Evolutionary conservation across 768 basidiomycete genomes (phyloP).

Genomic region (Psilocybe azurescens): DNA sequence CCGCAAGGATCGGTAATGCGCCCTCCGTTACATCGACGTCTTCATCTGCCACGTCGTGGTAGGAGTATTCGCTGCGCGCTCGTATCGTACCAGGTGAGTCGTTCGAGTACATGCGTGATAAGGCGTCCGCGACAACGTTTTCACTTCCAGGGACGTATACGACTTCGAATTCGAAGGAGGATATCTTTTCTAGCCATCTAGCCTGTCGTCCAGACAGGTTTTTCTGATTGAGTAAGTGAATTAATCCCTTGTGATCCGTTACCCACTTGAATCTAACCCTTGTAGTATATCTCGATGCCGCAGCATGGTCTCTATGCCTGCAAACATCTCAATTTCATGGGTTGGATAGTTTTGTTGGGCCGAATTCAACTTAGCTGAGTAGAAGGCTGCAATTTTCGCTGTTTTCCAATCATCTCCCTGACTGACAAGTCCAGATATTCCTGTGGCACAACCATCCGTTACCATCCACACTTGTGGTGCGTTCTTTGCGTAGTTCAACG

Average conservation of each 20-base stretch:
- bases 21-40: too few relatives aligned
- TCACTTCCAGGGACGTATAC: conserved; percentile 25
- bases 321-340: conserved; percentile 40
- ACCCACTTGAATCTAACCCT: conserved; percentile 32
- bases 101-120: conserved; percentile 25
- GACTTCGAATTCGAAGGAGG: conserved; percentile 17
- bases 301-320: conserved; percentile 35
- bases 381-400: conserved; percentile 30
- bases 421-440: too few relatives aligned
- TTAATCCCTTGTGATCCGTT: conserved; percentile 32
- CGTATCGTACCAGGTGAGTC: conserved; percentile 16
- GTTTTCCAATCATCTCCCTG: too few relatives aligned
- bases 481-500: too few relatives aligned
- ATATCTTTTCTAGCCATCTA: conserved; percentile 35
- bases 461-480: too few relatives aligned
- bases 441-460: too few relatives aligned
- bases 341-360: conserved; percentile 42
- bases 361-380: conserved; percentile 35
- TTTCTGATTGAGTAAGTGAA: conserved; percentile 31
- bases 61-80: conserved; percentile 7
- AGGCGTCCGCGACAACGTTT: conserved; percentile 34
- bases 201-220: conserved; percentile 37
- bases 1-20: too few relatives aligned
- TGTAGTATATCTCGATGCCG: conserved; percentile 27
- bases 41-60: too few relatives aligned